Evolutionary conservation across 805 yeast species (phyloP), one percentile per base, ranked within the genome.

Genomic region (Kuraishia piskuri): DNA sequence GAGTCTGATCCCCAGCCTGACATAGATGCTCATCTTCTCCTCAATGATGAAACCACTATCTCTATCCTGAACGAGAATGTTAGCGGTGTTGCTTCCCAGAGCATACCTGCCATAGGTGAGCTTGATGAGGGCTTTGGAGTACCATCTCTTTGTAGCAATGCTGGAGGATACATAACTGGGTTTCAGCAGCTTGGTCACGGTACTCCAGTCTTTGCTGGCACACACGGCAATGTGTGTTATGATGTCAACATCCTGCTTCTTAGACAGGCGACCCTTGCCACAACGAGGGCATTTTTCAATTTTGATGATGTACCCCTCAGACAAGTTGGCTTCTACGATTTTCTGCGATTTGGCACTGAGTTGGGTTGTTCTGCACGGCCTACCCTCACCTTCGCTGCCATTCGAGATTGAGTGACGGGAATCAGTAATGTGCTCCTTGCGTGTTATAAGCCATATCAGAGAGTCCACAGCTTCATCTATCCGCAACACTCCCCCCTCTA

Each of bases 21-120:
- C 94, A 61, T 88, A 88, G 1, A 88, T 81, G 54, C 91, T 84
- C 88, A 94, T 92, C 61, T 90, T 90, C 62, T 92, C 99, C 65
- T 92, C 98, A 63, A 87, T 68, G n/a, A 92, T 82, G 49, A 88
- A 78, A 0, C 99, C 99, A 0, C 97, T 85, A 19, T 78, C 74
- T 56, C 99, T 75, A 65, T 94, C 97, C 66, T 94, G 98, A 2
- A 92, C 97, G 50, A 94, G 72, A 26, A 94, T 92, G 63, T 92
- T 92, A 9, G 97, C 99, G 50, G 95, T 90, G 63, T 92, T 89
- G 22, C 85, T 83, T 2, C 97, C 97, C 40, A 92, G 69, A 50
- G 83, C 82, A 64, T 90, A 86, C 61, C 86, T 86, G 0, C 99
- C 99, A 63, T 89, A 90, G 0, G 94, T 88, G 49, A 94, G 71